Percentiles rank a stretch among this genome's conserved stretches.
phyloP scores from a whole-genome alignment of 129 eudicot genomes.

The Saposhnikovia divaricata region DNA sequence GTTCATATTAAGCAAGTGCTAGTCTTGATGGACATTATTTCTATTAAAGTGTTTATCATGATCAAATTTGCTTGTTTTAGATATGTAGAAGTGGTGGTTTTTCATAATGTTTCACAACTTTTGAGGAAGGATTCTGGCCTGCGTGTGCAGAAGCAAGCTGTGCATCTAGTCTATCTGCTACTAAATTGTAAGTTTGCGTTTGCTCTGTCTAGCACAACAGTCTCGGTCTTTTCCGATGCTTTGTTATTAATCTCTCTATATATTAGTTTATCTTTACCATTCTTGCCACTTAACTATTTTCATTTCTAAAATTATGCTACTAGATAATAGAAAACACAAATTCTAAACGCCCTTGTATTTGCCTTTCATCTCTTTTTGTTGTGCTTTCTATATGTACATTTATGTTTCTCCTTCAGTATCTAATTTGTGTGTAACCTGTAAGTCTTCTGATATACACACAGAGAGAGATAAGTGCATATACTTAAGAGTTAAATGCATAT shows the following conservation, averaged over 20 bases:
- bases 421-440: too few relatives aligned
- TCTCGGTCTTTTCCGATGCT: background rate
- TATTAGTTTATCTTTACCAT: background rate
- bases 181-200: slow-evolving; percentile 52
- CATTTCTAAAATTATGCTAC: background rate
- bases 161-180: slow-evolving; percentile 64
- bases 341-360: background rate
- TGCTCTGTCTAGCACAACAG: background rate
- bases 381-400: too few relatives aligned
- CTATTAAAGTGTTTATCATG: background rate
- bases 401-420: too few relatives aligned
- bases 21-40: background rate
- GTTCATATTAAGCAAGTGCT: background rate
- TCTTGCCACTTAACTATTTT: background rate
- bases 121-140: slow-evolving; percentile 64
- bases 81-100: slow-evolving; percentile 41
- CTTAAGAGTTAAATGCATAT: too few relatives aligned
- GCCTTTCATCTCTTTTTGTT: background rate
- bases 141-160: slow-evolving; percentile 54
- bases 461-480: too few relatives aligned
- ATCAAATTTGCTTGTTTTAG: slow-evolving; percentile 34
- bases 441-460: too few relatives aligned
- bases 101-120: slow-evolving; percentile 51
- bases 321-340: background rate
- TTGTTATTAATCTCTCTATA: background rate